Evolutionary conservation across 2,329 filamentous ascomycete genomes (phyloP).

Genomic region (Pezicula radicicola): DNA sequence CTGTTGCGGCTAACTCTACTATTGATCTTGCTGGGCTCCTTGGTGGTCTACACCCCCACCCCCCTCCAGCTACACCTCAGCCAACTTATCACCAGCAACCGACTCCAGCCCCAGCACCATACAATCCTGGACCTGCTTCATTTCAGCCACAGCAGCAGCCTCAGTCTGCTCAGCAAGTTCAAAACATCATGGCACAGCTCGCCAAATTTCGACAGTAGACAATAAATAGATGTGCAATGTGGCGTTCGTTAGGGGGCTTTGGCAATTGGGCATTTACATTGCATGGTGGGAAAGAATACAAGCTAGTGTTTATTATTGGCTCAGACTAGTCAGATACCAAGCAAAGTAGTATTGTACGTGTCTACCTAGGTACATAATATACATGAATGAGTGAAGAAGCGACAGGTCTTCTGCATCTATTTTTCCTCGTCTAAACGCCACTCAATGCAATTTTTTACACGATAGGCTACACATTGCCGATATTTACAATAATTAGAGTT

Average conservation of each 20-base stretch:
- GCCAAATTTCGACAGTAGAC: constrained; percentile 57
- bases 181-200: constrained; percentile 73
- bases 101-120: constrained; percentile 28
- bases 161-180: constrained; percentile 52
- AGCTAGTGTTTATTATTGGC: background rate
- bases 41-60: constrained; percentile 22
- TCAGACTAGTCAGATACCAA: too few species aligned
- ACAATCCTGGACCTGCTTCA: constrained; percentile 21
- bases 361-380: too few species aligned
- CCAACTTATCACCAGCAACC: constrained; percentile 25
- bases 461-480: too few species aligned
- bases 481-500: too few species aligned
- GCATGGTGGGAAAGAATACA: background rate
- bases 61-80: constrained; percentile 30
- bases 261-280: background rate
- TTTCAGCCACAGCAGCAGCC: constrained; percentile 23
- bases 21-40: constrained; percentile 29
- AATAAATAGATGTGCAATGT: background rate
- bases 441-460: background rate
- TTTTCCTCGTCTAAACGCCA: constrained; percentile 8
- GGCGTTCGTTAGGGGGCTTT: background rate
- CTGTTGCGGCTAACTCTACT: constrained; percentile 29
- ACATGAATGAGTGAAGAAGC: constrained; percentile 2
- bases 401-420: background rate
- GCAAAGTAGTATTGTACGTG: too few species aligned